phyloP scores from a whole-genome alignment of 192 early-diverging fungal genomes.

The Coemansia sp. region DNA sequence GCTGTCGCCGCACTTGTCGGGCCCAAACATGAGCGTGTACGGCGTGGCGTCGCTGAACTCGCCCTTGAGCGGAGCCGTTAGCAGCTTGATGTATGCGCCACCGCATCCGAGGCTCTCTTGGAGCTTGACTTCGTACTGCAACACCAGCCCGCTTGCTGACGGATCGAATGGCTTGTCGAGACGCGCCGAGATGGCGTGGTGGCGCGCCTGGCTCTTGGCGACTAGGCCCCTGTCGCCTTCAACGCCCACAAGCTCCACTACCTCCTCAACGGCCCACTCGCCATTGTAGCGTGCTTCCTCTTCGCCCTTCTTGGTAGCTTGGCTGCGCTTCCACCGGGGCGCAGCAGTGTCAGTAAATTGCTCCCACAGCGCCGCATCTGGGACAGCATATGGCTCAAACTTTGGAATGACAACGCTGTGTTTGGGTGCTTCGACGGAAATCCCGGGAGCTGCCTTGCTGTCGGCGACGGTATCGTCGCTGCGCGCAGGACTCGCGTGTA shows the following conservation, averaged over 20 bases:
- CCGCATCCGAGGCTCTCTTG: constrained; percentile 71
- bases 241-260: constrained; percentile 60
- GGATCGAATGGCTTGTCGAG: constrained; percentile 75
- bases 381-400: constrained; percentile 35
- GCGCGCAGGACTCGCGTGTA: constrained; percentile 17
- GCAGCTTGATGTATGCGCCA: constrained; percentile 91
- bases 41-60: constrained; percentile 84
- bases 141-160: constrained; percentile 73
- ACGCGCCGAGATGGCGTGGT: constrained; percentile 84
- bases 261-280: constrained; percentile 83
- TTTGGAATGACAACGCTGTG: constrained; percentile 18
- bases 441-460: background rate
- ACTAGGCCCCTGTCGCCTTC: constrained; percentile 77
- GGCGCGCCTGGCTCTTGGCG: constrained; percentile 78
- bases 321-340: constrained; percentile 37
- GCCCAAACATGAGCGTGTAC: constrained; percentile 93
- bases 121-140: constrained; percentile 92
- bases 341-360: constrained; percentile 29
- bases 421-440: background rate
- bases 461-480: background rate
- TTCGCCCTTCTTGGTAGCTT: constrained; percentile 35
- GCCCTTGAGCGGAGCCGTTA: constrained; percentile 55
- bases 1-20: constrained; percentile 93
- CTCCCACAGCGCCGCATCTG: constrained; percentile 48
- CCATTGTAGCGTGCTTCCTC: constrained; percentile 61